Conservation (phyloP, 805 yeast genomes). For the Middelhovenomyces tepae region DNA sequence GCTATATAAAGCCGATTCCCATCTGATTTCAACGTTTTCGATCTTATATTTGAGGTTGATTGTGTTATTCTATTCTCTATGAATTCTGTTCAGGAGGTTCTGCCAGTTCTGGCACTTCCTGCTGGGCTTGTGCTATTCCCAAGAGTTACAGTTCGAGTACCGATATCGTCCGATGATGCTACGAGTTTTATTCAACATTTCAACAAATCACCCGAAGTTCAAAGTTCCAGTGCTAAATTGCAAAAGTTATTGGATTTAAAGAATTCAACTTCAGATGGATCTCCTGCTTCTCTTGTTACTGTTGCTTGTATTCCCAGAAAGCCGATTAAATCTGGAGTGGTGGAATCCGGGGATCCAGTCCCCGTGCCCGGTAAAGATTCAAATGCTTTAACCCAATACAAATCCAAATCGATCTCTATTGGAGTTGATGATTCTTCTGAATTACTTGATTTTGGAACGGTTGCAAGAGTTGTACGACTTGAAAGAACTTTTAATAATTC, state of each 20-base stretch:
- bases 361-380: slow-evolving; percentile 7
- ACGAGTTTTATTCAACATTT: slow-evolving; percentile 8
- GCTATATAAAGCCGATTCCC: too few species aligned
- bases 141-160: slow-evolving; percentile 9
- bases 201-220: slow-evolving; percentile 4
- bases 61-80: too few species aligned
- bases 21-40: too few species aligned
- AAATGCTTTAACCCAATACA: slow-evolving; percentile 5
- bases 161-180: slow-evolving; percentile 4
- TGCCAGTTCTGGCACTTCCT: slow-evolving; percentile 10
- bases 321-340: slow-evolving; percentile 5
- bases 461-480: slow-evolving; percentile 16
- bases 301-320: slow-evolving; percentile 9
- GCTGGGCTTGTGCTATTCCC: slow-evolving; percentile 8
- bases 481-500: slow-evolving; percentile 12
- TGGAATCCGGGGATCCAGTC: slow-evolving; percentile 1
- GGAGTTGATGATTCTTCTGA: neutral
- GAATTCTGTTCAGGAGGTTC: neutral
- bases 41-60: too few species aligned
- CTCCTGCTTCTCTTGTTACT: slow-evolving; percentile 6
- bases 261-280: slow-evolving; percentile 9
- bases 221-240: slow-evolving; percentile 5
- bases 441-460: slow-evolving; percentile 12
- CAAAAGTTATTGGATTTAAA: slow-evolving; percentile 4
- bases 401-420: neutral